Conservation (phyloP, 768 basidiomycete species). For the Lactifluus hygrophoroides region DNA sequence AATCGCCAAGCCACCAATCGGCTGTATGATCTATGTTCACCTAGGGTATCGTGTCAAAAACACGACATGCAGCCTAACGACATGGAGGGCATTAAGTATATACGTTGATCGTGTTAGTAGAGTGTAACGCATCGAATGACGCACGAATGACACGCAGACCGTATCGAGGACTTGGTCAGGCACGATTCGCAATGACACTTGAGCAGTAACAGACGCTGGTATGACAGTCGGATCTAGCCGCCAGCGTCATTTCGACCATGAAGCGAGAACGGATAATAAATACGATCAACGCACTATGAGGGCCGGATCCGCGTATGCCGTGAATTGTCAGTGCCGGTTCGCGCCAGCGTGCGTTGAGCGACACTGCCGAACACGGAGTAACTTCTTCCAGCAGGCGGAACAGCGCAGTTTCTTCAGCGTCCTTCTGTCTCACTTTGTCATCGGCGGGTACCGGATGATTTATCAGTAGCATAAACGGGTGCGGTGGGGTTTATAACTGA, state of each 20-base stretch:
- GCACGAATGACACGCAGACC: too few relatives aligned
- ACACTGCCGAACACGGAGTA: too few relatives aligned
- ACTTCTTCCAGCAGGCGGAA: too few relatives aligned
- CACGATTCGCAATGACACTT: too few relatives aligned
- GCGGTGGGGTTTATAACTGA: conserved; percentile 25
- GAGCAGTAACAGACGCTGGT: too few relatives aligned
- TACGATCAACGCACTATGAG: too few relatives aligned
- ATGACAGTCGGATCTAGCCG: conserved; percentile 76
- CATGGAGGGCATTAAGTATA: conserved; percentile 26
- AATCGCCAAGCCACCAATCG: conserved; percentile 93
- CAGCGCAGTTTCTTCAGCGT: conserved; percentile 58
- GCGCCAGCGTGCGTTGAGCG: too few relatives aligned
- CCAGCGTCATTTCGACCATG: neutral
- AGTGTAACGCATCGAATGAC: conserved; percentile 51
- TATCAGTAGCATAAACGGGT: neutral
- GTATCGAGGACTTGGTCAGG: too few relatives aligned
- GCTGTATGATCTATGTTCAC: too few relatives aligned
- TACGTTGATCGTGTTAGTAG: conserved; percentile 68
- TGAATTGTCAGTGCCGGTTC: too few relatives aligned
- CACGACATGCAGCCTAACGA: neutral
- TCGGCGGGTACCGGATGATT: too few relatives aligned
- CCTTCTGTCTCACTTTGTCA: conserved; percentile 64
- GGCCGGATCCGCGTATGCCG: too few relatives aligned
- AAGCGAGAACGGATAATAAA: neutral
- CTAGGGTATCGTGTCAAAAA: conserved; percentile 30